These are phyloP conservation scores for Russula emetica DNA, from an alignment of 768 basidiomycete species.

Conservation along the genomic window DNA sequence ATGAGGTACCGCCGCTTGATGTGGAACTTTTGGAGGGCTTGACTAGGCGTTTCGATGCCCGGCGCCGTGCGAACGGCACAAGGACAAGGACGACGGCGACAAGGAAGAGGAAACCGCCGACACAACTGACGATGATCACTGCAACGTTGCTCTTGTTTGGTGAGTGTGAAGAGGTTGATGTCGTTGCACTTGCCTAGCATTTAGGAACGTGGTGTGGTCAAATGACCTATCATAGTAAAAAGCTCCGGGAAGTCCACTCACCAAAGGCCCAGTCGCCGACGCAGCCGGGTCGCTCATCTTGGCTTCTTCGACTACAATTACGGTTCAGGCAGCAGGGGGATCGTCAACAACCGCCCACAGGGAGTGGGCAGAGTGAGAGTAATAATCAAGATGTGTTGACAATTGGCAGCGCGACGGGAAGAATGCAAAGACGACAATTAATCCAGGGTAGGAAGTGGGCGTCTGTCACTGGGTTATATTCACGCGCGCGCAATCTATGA, in stretches of 20 bases:
- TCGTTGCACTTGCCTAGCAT: background rate
- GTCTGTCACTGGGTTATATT: conserved; percentile 1
- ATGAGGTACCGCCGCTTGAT: background rate
- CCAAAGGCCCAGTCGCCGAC: background rate
- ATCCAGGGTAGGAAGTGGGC: conserved; percentile 7
- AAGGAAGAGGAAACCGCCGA: conserved; percentile 24
- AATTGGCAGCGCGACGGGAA: background rate
- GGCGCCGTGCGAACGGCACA: conserved; percentile 21
- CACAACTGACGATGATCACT: conserved; percentile 21
- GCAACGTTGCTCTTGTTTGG: conserved; percentile 15
- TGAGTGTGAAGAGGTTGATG: conserved; percentile 1
- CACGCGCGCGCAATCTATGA: background rate
- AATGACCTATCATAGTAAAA: conserved; percentile 12
- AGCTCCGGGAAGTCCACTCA: conserved; percentile 5
- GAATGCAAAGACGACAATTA: background rate
- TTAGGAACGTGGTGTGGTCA: conserved; percentile 18
- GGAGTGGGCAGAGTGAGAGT: conserved; percentile 2
- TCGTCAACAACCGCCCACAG: background rate
- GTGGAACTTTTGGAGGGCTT: conserved; percentile 1
- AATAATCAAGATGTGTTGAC: background rate
- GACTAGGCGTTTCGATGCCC: conserved; percentile 9
- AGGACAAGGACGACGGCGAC: conserved; percentile 21
- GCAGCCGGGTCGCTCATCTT: conserved; percentile 8
- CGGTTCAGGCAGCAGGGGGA: background rate
- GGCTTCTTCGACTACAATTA: background rate